Percentiles rank a stretch among this genome's conserved stretches.
Evolutionary conservation across 2,329 filamentous ascomycete genomes (phyloP).

Genomic region (Sporothrix variecibatus): DNA sequence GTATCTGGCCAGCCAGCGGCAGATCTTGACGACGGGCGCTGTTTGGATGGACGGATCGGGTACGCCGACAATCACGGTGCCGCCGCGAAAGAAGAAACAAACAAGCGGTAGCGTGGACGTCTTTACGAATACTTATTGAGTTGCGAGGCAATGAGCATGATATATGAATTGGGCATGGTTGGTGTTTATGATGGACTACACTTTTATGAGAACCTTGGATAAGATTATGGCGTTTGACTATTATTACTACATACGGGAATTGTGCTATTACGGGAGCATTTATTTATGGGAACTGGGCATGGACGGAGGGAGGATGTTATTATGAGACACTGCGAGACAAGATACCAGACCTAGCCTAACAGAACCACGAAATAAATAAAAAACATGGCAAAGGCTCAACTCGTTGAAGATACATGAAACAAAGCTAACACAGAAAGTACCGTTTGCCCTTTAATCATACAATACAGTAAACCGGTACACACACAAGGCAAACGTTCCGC

Average conservation of each 20-base stretch:
- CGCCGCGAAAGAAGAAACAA: constrained; percentile 34
- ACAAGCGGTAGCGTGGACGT: neutral
- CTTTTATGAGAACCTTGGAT: neutral
- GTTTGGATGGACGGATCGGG: constrained; percentile 69
- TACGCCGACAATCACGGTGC: constrained; percentile 50
- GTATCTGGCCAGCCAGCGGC: constrained; percentile 69
- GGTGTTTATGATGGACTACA: neutral
- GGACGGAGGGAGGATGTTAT: constrained; percentile 3
- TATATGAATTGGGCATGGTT: neutral
- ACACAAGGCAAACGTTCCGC: neutral
- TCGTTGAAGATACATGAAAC: neutral
- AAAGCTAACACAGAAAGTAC: neutral
- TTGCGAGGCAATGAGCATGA: neutral
- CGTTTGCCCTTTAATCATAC: constrained; percentile 19
- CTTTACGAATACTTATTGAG: neutral
- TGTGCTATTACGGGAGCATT: neutral
- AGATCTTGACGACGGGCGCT: constrained; percentile 58
- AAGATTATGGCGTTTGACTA: neutral
- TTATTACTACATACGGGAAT: too few species aligned
- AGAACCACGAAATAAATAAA: neutral
- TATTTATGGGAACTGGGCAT: neutral
- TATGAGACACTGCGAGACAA: constrained; percentile 5
- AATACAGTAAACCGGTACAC: constrained; percentile 20
- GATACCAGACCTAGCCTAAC: neutral
- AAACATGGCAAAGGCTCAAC: neutral